Base-by-base conservation (phyloP, 2,329 filamentous ascomycete species). In the Calonectria hongkongensis region DNA sequence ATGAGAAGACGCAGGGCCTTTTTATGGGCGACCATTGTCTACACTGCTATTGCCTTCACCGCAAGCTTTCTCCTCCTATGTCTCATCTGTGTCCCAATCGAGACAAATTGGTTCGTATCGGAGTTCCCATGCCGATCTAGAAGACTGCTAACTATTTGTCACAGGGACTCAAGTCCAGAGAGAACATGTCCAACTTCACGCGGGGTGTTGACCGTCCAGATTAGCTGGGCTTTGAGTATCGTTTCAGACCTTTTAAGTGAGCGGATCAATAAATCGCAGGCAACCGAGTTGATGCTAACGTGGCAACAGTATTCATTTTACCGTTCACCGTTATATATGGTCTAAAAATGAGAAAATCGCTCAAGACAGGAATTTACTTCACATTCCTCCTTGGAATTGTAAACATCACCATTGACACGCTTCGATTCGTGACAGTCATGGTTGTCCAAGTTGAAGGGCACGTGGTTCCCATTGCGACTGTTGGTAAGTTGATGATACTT, bases 61-160 rank as follows among this genome's bases (percentile, higher is more conserved):
- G 54, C 54, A 7, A 60, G 54, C 21, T 39, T 60, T 41, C 54
- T 60, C 33, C n/a, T 28, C 21, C 16, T 60, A 15, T 60, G 27
- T 18, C 33, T 60, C 15, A 60, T 60, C 2, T 60, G 54, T 9
- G 6, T 41, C 4, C 54, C 54, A 25, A n/a, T 60, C 8, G 13
- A 41, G 21, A 10, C 21, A 21, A 60, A 60, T 25, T 60, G 54
- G 54, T 60, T 28, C 13, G 54, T 60, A 27, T 60, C 9, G 21
- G 6, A 27, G 7, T 18, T 48, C 25, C 21, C 45, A 7, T 15
- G 16, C 2, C 21, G 21, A 41, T 41, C 18, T 2, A 28, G 25
- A 6, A 13, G 6, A 21, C 15, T 41, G 21, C 54, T 60, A 27
- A 60, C 18, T 8, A 41, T 16, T 41, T 25, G 6, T 8, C 15